These are phyloP conservation scores for Dorcoceras hygrometricum DNA, from an alignment of 257 asterid genomes.

Conservation along the genomic window DNA sequence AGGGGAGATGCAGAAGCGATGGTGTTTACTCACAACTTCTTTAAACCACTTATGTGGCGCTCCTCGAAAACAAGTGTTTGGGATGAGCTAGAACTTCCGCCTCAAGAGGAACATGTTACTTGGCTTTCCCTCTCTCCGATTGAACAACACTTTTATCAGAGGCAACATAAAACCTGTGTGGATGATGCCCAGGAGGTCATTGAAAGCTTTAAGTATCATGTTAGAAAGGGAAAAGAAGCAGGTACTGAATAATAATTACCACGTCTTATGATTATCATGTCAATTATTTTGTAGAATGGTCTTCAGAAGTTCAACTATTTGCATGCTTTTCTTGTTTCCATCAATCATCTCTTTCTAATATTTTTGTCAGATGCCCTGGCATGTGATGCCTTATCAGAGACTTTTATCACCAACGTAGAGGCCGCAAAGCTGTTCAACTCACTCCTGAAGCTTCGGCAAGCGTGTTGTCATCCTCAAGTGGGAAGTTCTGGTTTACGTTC, in stretches of 20 bases:
- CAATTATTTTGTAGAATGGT: slow-evolving; percentile 3
- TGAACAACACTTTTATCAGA: slow-evolving; percentile 89
- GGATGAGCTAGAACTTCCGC: slow-evolving; percentile 85
- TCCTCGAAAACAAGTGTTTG: slow-evolving; percentile 78
- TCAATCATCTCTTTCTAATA: slow-evolving; percentile 15
- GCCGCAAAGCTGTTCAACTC: slow-evolving; percentile 94
- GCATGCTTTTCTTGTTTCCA: neutral
- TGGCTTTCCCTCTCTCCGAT: slow-evolving; percentile 87
- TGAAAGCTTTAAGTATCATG: slow-evolving; percentile 60
- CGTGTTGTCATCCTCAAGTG: slow-evolving; percentile 99
- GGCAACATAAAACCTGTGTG: slow-evolving; percentile 92
- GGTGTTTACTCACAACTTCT: slow-evolving; percentile 60
- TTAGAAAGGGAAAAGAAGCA: slow-evolving; percentile 40
- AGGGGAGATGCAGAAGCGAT: slow-evolving; percentile 85
- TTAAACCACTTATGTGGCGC: slow-evolving; percentile 88
- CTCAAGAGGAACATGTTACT: slow-evolving; percentile 83
- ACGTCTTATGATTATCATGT: slow-evolving; percentile 13
- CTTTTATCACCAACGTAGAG: slow-evolving; percentile 64
- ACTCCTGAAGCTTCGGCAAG: slow-evolving; percentile 97
- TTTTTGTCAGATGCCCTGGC: slow-evolving; percentile 45
- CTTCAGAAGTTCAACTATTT: slow-evolving; percentile 11
- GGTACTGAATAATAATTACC: slow-evolving; percentile 40
- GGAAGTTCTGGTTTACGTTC: slow-evolving; percentile 97
- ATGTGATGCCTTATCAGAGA: slow-evolving; percentile 41
- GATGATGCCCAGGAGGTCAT: slow-evolving; percentile 87